Conservation (phyloP, 1,284 basidiomycete species). For the Ustilago vetiveriae region DNA sequence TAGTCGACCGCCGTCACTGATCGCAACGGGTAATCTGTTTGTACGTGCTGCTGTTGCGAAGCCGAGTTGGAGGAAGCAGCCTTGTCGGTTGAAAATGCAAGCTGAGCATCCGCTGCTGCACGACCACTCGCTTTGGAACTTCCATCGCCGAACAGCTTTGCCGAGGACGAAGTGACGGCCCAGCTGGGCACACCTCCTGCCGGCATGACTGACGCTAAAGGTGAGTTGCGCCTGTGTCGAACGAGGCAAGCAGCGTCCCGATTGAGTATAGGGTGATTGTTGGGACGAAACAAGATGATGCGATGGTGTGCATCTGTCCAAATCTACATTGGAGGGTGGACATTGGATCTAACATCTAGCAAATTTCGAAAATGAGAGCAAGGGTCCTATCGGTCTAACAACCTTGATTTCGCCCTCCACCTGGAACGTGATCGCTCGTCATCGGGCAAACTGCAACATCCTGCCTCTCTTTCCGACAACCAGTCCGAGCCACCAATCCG, state of each 20-base stretch:
- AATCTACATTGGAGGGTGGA: background rate
- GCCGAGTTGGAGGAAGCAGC: background rate
- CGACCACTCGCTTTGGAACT: conserved; percentile 7
- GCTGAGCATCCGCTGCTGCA: conserved; percentile 12
- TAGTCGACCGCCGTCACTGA: background rate
- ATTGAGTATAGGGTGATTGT: background rate
- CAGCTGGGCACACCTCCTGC: conserved; percentile 40
- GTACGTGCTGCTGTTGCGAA: conserved; percentile 1
- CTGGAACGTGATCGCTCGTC: conserved; percentile 1
- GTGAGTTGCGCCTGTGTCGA: background rate
- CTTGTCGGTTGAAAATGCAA: background rate
- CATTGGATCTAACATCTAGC: background rate
- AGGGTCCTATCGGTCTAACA: too few species aligned
- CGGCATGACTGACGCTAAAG: conserved; percentile 10
- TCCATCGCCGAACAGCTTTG: conserved; percentile 26
- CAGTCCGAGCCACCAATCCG: too few species aligned
- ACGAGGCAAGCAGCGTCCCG: background rate
- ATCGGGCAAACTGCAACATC: conserved; percentile 13
- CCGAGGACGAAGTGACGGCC: conserved; percentile 34
- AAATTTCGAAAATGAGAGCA: background rate
- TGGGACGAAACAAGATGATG: background rate
- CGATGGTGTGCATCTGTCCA: background rate
- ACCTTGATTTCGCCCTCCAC: too few species aligned
- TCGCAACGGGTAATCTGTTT: background rate
- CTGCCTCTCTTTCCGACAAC: too few species aligned